Percentiles rank a stretch among this genome's conserved stretches.
Evolutionary conservation across 768 basidiomycete species (phyloP).

Genomic region (Suillus brevipes): DNA sequence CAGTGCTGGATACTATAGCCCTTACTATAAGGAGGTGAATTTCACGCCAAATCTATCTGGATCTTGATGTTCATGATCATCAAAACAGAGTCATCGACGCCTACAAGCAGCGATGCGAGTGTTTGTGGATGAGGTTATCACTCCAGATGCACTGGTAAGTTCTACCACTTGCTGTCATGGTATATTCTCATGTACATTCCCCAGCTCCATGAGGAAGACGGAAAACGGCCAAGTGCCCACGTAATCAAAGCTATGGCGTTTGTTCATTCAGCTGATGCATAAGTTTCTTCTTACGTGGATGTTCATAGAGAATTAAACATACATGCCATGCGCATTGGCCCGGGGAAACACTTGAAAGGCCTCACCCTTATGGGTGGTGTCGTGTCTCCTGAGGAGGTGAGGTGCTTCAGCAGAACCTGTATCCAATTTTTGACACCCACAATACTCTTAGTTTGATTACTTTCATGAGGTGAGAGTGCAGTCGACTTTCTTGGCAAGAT

Average conservation of each 20-base stretch:
- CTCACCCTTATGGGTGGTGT: constrained; percentile 75
- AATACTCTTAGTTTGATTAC: constrained; percentile 63
- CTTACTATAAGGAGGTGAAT: constrained; percentile 73
- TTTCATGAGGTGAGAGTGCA: constrained; percentile 67
- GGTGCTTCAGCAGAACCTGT: constrained; percentile 13
- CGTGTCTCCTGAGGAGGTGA: constrained; percentile 75
- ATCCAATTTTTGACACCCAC: constrained; percentile 6
- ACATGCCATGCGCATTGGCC: constrained; percentile 69
- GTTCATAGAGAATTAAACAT: constrained; percentile 42
- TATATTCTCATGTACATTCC: constrained; percentile 15
- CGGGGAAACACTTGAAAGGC: constrained; percentile 86
- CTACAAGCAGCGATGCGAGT: constrained; percentile 47
- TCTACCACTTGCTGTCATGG: constrained; percentile 9
- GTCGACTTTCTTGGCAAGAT: not conserved
- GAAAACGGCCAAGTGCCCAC: constrained; percentile 53
- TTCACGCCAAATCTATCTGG: not conserved
- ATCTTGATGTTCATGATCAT: constrained; percentile 36
- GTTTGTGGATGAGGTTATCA: constrained; percentile 68
- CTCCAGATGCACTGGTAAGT: constrained; percentile 33
- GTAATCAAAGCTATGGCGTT: constrained; percentile 59
- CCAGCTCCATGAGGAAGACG: constrained; percentile 52
- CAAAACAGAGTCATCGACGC: constrained; percentile 42
- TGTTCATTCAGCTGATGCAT: constrained; percentile 11
- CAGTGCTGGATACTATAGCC: constrained; percentile 59
- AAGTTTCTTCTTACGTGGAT: not conserved